Evolutionary conservation across 495 filamentous ascomycete genomes (phyloP).

Genomic region (Penicillium desertorum): DNA sequence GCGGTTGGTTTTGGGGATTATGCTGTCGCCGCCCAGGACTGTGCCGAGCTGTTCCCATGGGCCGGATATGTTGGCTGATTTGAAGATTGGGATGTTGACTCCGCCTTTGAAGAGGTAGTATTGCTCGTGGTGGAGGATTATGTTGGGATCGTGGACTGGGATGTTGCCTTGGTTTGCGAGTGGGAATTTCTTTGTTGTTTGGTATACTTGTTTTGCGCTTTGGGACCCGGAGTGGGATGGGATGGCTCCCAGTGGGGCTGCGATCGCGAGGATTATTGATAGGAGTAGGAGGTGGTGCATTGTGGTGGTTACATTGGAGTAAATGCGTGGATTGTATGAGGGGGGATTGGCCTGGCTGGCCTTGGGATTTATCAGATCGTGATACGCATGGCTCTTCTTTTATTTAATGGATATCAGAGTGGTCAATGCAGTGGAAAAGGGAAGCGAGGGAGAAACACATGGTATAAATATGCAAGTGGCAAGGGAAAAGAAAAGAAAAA

Average conservation of each 20-base stretch:
- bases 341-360: not conserved
- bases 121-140: conserved; percentile 31
- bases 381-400: not conserved
- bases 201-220: conserved; percentile 24
- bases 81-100: conserved; percentile 31
- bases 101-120: conserved; percentile 47
- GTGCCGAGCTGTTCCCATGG: conserved; percentile 45
- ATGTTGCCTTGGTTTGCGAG: conserved; percentile 39
- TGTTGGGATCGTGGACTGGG: conserved; percentile 42
- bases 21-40: conserved; percentile 36
- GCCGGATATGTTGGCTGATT: conserved; percentile 37
- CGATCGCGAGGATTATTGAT: conserved; percentile 9
- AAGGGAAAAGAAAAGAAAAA: conserved; percentile 7
- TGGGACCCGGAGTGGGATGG: conserved; percentile 14
- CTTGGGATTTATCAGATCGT: not conserved
- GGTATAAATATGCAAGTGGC: conserved; percentile 5
- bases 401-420: not conserved
- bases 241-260: conserved; percentile 8
- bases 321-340: not conserved
- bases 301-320: not conserved
- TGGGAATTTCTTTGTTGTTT: conserved; percentile 33
- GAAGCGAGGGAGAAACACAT: conserved; percentile 6
- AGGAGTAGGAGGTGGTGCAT: conserved; percentile 10
- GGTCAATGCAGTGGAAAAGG: not conserved
- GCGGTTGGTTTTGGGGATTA: conserved; percentile 39